Evolutionary conservation across 1,284 basidiomycete species (phyloP).

Genomic region (Xerocomus subilludens): DNA sequence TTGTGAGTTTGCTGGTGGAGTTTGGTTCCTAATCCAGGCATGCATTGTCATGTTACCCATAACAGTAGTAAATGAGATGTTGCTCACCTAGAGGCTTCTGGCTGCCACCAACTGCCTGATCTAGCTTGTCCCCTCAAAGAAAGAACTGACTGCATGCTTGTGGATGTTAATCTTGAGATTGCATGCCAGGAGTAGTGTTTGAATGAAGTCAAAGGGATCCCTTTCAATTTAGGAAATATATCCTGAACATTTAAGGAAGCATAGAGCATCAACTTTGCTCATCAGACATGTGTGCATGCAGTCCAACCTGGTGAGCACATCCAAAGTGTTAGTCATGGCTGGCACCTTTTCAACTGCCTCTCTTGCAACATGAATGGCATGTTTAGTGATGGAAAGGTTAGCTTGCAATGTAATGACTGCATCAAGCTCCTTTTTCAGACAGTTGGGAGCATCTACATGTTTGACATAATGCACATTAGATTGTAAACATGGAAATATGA

Average conservation of each 20-base stretch:
- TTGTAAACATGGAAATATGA: too few species aligned
- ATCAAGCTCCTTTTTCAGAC: constrained; percentile 55
- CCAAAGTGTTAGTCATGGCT: not conserved
- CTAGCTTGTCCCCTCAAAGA: not conserved
- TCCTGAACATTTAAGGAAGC: constrained; percentile 54
- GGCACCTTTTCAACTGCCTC: not conserved
- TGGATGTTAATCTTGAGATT: constrained; percentile 58
- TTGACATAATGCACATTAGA: not conserved
- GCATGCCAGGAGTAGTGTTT: constrained; percentile 49
- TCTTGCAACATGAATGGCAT: too few species aligned
- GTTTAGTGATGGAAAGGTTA: too few species aligned
- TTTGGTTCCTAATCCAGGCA: constrained; percentile 32
- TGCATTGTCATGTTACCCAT: too few species aligned
- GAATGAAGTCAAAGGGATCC: constrained; percentile 50
- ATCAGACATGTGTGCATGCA: constrained; percentile 36
- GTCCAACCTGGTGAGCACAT: constrained; percentile 39
- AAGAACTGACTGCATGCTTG: constrained; percentile 47
- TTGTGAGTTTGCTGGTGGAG: constrained; percentile 25
- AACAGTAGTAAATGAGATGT: too few species aligned
- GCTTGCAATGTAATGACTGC: constrained; percentile 52
- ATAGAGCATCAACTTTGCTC: constrained; percentile 47
- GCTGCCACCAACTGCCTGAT: not conserved
- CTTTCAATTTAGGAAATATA: constrained; percentile 51
- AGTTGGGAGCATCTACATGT: constrained; percentile 50
- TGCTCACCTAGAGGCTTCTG: too few species aligned